Conservation (phyloP, 1,139 yeast species). For the Candida tropicalis region DNA sequence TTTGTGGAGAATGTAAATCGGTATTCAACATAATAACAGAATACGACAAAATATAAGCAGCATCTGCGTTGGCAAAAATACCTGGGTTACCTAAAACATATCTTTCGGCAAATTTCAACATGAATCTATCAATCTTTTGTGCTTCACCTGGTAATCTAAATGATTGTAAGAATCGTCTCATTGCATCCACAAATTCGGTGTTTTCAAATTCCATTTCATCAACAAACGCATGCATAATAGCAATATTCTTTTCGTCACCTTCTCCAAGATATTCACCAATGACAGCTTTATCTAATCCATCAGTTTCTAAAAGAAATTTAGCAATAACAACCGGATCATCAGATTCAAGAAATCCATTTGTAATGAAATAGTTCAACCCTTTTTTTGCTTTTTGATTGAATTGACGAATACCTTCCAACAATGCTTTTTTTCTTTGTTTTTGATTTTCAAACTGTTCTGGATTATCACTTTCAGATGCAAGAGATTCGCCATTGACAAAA, state of each 20-base stretch:
- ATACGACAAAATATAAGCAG: constrained; percentile 90
- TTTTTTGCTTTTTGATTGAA: constrained; percentile 86
- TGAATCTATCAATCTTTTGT: constrained; percentile 93
- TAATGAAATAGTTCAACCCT: constrained; percentile 67
- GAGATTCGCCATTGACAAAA: constrained; percentile 27
- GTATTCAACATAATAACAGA: constrained; percentile 94
- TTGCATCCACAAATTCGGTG: constrained; percentile 77
- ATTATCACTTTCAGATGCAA: constrained; percentile 55
- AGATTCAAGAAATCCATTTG: constrained; percentile 62
- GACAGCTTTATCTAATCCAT: constrained; percentile 79
- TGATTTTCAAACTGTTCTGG: constrained; percentile 84
- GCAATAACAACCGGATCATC: constrained; percentile 74
- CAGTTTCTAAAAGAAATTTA: constrained; percentile 69
- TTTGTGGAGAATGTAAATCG: constrained; percentile 87
- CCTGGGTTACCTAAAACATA: constrained; percentile 86
- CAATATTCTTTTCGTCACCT: constrained; percentile 75
- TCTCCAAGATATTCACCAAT: constrained; percentile 95
- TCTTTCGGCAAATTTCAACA: constrained; percentile 95
- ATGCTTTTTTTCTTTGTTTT: constrained; percentile 80
- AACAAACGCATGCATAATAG: constrained; percentile 92
- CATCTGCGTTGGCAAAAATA: constrained; percentile 86
- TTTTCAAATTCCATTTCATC: constrained; percentile 79
- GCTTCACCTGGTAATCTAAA: constrained; percentile 98
- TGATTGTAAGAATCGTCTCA: constrained; percentile 80
- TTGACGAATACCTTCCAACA: constrained; percentile 74